A percentile compares a stretch with the other conserved stretches of the same genome.
Evolutionary conservation across 164 flowering plant genomes (phyloP).

Genomic region (Macadamia tetraphylla): DNA sequence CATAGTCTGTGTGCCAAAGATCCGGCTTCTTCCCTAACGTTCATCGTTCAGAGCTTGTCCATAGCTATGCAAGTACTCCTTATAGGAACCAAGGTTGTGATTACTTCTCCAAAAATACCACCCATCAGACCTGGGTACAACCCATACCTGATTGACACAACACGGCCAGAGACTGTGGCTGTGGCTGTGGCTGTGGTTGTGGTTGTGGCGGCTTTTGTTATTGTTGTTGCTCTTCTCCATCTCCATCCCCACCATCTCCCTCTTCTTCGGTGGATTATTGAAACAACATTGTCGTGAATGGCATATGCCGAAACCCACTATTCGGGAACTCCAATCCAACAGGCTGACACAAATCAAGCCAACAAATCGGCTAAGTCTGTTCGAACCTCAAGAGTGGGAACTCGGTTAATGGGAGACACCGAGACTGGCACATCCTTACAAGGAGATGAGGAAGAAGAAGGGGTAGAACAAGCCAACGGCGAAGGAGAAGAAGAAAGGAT

Average conservation of each 20-base stretch:
- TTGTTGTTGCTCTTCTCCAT: neutral
- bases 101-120: too few species aligned
- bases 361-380: conserved; percentile 21
- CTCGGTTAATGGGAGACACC: neutral
- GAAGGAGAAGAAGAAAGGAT: conserved; percentile 4
- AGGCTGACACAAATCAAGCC: conserved; percentile 39
- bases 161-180: too few species aligned
- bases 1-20: too few species aligned
- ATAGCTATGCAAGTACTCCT: too few species aligned
- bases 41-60: too few species aligned
- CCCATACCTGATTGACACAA: too few species aligned
- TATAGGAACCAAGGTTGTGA: too few species aligned
- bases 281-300: conserved; percentile 55
- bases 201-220: too few species aligned
- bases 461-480: neutral
- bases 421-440: conserved; percentile 8
- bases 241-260: conserved; percentile 10
- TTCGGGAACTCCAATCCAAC: conserved; percentile 19
- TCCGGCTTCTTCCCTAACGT: too few species aligned
- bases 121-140: too few species aligned
- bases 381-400: conserved; percentile 6
- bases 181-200: too few species aligned
- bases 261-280: conserved; percentile 34
- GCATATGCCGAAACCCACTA: conserved; percentile 43
- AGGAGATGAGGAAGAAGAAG: conserved; percentile 16